Conservation (phyloP, 345 rosid species). For the Hibiscus syriacus region DNA sequence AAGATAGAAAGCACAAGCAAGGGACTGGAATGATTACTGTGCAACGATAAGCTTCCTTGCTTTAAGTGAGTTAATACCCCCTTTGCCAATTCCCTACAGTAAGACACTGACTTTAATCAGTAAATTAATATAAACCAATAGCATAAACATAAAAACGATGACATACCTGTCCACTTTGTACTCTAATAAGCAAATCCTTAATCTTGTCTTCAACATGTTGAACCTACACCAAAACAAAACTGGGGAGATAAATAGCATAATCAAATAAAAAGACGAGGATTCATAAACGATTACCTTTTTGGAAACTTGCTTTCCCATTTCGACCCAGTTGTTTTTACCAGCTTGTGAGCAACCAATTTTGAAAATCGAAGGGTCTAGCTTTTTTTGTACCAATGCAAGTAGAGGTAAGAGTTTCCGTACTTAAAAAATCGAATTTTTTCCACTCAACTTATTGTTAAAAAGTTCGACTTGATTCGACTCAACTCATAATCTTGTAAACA, state of each 20-base stretch:
- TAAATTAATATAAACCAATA: too few relatives aligned
- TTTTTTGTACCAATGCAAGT: constrained; percentile 55
- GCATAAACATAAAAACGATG: neutral
- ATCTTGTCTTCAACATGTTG: constrained; percentile 74
- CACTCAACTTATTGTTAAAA: too few relatives aligned
- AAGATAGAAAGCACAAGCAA: neutral
- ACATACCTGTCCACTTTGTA: constrained; percentile 50
- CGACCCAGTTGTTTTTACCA: constrained; percentile 81
- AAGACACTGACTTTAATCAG: too few relatives aligned
- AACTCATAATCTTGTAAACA: too few relatives aligned
- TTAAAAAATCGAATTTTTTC: too few relatives aligned
- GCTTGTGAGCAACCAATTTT: constrained; percentile 70
- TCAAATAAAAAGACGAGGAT: too few relatives aligned
- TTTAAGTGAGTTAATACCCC: constrained; percentile 38
- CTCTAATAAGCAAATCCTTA: constrained; percentile 45
- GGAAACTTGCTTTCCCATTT: constrained; percentile 81
- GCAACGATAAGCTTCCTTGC: constrained; percentile 59
- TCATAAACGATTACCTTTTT: too few relatives aligned
- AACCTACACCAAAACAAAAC: constrained; percentile 36
- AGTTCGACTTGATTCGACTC: too few relatives aligned
- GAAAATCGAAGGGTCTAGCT: constrained; percentile 48
- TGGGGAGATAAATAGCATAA: neutral
- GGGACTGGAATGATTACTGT: constrained; percentile 35
- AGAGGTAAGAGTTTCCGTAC: too few relatives aligned
- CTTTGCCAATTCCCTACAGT: constrained; percentile 53